Percentiles rank a stretch among this genome's conserved stretches.
Evolutionary conservation across 148 eudicot species (phyloP).

Genomic region (Salicornia ramosissima): DNA sequence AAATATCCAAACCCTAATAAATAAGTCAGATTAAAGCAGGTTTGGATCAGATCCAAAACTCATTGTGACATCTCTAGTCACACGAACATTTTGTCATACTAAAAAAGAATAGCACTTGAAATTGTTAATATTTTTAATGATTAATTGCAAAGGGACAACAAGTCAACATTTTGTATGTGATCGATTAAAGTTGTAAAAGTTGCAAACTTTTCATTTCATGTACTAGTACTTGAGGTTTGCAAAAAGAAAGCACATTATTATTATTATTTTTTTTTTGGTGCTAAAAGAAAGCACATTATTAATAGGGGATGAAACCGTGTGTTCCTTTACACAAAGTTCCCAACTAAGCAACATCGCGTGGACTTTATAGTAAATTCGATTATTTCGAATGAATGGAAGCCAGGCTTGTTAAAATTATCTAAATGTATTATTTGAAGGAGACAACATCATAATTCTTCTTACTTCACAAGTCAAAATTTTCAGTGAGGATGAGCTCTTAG

Average conservation of each 20-base stretch:
- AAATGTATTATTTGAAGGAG: not conserved
- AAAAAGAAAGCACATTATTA: too few species aligned
- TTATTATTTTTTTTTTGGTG: too few species aligned
- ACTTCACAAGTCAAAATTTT: too few species aligned
- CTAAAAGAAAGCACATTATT: too few species aligned
- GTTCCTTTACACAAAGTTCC: not conserved
- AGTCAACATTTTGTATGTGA: not conserved
- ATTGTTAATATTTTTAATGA: not conserved
- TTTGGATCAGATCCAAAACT: too few species aligned
- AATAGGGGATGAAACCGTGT: slow-evolving; percentile 21
- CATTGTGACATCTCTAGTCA: too few species aligned
- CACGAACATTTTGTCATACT: not conserved
- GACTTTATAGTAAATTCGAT: not conserved
- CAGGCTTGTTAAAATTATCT: not conserved
- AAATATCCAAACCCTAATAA: too few species aligned
- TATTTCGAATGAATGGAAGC: not conserved
- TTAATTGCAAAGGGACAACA: not conserved
- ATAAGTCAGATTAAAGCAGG: too few species aligned
- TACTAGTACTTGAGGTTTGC: too few species aligned
- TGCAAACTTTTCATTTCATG: not conserved
- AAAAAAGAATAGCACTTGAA: not conserved
- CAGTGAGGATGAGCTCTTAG: too few species aligned
- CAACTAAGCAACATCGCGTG: slow-evolving; percentile 22
- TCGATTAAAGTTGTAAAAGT: not conserved
- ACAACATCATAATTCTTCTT: too few species aligned